Evolutionary conservation across 2,329 filamentous ascomycete species (phyloP).

Genomic region (Aurifilum marmelostoma): DNA sequence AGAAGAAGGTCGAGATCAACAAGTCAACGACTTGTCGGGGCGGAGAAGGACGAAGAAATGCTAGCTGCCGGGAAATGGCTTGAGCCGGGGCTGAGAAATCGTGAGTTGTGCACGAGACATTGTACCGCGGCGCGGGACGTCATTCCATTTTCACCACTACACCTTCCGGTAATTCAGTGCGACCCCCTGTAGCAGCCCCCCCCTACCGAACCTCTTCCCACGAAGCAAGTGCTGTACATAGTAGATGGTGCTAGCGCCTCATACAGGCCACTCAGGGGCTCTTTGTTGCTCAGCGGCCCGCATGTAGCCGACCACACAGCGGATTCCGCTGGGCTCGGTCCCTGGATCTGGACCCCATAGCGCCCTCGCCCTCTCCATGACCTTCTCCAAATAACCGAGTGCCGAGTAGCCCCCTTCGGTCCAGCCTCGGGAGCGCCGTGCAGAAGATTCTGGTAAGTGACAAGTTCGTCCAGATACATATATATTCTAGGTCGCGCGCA

Average conservation of each 20-base stretch:
- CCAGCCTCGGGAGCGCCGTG: not conserved
- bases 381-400: constrained; percentile 14
- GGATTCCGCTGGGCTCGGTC: constrained; percentile 5
- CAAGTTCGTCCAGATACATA: not conserved
- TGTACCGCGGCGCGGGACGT: constrained; percentile 19
- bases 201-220: not conserved
- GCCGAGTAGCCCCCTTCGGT: constrained; percentile 15
- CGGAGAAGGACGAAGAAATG: not conserved
- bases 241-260: not conserved
- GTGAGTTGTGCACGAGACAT: constrained; percentile 4
- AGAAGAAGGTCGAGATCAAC: constrained; percentile 12
- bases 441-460: constrained; percentile 1
- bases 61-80: constrained; percentile 15
- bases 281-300: constrained; percentile 26
- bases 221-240: not conserved
- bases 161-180: not conserved
- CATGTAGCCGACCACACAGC: constrained; percentile 13
- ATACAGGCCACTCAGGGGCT: constrained; percentile 19
- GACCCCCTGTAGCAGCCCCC: not conserved
- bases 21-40: not conserved
- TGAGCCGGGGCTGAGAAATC: not conserved
- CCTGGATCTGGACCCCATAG: constrained; percentile 9
- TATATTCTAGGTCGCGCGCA: not conserved
- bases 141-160: constrained; percentile 20
- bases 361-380: not conserved